A percentile compares a stretch with the other conserved stretches of the same genome.
These are phyloP conservation scores for Podospora australis DNA, from an alignment of 495 filamentous ascomycete species.

Conservation along the genomic window DNA sequence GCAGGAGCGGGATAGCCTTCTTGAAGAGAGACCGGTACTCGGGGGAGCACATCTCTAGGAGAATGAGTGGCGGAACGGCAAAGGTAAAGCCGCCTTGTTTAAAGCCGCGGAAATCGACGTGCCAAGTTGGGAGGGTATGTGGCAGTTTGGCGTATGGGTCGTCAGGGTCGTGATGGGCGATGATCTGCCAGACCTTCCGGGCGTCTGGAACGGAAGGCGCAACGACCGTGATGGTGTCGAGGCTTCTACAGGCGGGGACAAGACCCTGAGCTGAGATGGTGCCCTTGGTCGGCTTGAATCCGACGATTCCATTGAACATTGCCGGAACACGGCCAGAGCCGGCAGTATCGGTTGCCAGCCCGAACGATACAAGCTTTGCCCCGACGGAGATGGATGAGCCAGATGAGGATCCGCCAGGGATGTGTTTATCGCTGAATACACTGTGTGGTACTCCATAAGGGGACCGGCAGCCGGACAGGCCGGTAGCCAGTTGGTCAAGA, in stretches of 20 bases:
- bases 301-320: slow-evolving; percentile 58
- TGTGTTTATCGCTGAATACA: slow-evolving; percentile 36
- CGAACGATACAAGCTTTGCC: slow-evolving; percentile 52
- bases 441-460: slow-evolving; percentile 54
- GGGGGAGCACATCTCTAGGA: slow-evolving; percentile 41
- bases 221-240: slow-evolving; percentile 57
- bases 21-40: slow-evolving; percentile 40
- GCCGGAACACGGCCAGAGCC: slow-evolving; percentile 58
- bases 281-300: slow-evolving; percentile 62
- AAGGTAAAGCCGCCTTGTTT: slow-evolving; percentile 45
- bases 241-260: slow-evolving; percentile 53
- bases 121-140: slow-evolving; percentile 33
- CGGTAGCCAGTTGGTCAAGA: slow-evolving; percentile 63
- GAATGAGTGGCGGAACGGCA: slow-evolving; percentile 42
- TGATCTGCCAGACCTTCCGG: slow-evolving; percentile 48
- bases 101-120: slow-evolving; percentile 44
- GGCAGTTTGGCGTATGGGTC: slow-evolving; percentile 52
- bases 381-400: slow-evolving; percentile 54
- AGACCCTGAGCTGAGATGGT: slow-evolving; percentile 53
- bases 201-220: slow-evolving; percentile 47
- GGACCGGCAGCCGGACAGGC: slow-evolving; percentile 54
- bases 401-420: slow-evolving; percentile 59
- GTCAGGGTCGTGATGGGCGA: slow-evolving; percentile 44
- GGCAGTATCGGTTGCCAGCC: slow-evolving; percentile 61
- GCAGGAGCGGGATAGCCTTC: slow-evolving; percentile 35